Conservation (phyloP, 345 rosid species). For the Nasturtium officinale region DNA sequence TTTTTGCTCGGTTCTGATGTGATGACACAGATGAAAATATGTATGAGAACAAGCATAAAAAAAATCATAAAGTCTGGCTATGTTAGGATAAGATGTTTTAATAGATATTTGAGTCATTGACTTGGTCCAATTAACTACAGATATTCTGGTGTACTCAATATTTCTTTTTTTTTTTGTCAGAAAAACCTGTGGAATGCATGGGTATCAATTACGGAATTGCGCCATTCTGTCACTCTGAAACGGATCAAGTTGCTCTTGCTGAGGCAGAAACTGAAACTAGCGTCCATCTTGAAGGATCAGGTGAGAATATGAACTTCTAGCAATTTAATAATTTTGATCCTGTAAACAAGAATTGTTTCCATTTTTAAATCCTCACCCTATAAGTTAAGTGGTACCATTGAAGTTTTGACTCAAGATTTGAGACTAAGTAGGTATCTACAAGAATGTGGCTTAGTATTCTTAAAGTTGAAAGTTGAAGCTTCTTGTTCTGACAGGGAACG, state of each 20-base stretch:
- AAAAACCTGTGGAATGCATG: constrained; percentile 81
- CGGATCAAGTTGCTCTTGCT: constrained; percentile 71
- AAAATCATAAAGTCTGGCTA: constrained; percentile 15
- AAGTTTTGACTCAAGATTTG: neutral
- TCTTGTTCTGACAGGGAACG: neutral
- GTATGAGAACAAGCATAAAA: neutral
- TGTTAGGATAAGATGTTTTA: neutral
- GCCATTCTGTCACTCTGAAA: constrained; percentile 78
- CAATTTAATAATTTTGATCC: neutral
- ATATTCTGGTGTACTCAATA: neutral
- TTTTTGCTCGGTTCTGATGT: neutral
- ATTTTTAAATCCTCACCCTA: constrained; percentile 11
- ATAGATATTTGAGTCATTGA: constrained; percentile 11
- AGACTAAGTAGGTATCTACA: neutral
- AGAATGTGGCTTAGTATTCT: neutral
- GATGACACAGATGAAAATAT: neutral
- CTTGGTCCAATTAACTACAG: constrained; percentile 4
- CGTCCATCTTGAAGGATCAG: constrained; percentile 82
- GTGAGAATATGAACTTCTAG: constrained; percentile 52
- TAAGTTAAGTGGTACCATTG: neutral
- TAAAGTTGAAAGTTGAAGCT: neutral
- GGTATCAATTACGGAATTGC: constrained; percentile 74
- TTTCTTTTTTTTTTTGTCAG: constrained; percentile 52
- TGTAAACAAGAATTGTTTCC: neutral
- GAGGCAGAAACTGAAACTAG: constrained; percentile 77